Base-by-base conservation (phyloP, 192 early-diverging fungal genomes). In the Spinellus fusiger region DNA sequence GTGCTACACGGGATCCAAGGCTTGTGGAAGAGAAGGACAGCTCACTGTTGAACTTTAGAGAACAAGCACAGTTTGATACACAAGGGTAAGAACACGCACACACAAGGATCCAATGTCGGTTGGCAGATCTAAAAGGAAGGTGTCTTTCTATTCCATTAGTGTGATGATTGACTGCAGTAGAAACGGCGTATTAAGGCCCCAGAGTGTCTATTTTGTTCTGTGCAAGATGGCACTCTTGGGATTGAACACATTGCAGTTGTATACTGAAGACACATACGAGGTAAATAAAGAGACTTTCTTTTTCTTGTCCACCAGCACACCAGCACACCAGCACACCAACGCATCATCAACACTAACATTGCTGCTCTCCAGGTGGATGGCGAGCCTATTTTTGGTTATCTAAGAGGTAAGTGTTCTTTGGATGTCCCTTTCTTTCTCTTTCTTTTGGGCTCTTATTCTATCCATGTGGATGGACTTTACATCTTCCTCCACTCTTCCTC, bases 231-330 rank as follows among this genome's bases (percentile, higher is more conserved):
- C 93, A n/a, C 64, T 93, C 34, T 83, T 92, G 78, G 93, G 93
- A 4, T 76, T 92, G 71, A 93, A 89, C 61, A 92, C 89, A 77
- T 73, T 94, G 40, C 92, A 93, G 71, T 69, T 94, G 55, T 94
- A 94, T 69, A 94, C 93, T 1, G 93, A 94, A 54, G 93, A 94
- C 55, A 94, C 93, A 0, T 94, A 85, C 69, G 76, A 89, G 62
- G 84, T 91, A 9, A 59, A 59, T 28, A 61, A 62, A 26, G 68
- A 67, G 7, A 59, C 60, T 9, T 67, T 73, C 34, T 69, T 68
- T 50, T n/a, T n/a, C n/a, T 32, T 64, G 18, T 20, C 18, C 12
- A 28, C 46, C 22, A 38, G 27, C 25, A 27, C 22, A n/a, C 37
- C 37, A 15, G 15, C 37, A 9, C 15, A 12, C 10, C 3, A 44